Base-by-base conservation (phyloP, 192 early-diverging fungal species). In the Gamsiella multidivaricata region DNA sequence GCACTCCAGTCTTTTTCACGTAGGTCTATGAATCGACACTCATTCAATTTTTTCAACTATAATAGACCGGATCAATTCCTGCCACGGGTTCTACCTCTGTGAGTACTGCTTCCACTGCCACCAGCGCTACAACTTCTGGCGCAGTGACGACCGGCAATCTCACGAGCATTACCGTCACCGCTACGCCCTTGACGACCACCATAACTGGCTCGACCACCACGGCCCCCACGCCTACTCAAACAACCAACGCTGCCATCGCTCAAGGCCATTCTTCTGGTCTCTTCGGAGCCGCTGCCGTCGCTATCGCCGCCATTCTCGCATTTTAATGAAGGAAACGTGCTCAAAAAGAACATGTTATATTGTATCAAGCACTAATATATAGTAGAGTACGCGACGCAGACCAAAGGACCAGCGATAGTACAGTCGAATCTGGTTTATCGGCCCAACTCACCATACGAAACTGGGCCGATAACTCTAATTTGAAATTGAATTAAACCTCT, bases 41-140 rank as follows among this genome's bases (percentile, higher is more conserved):
- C n/a, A n/a, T n/a, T n/a, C n/a, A n/a, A n/a, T n/a, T n/a, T n/a
- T n/a, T n/a, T n/a, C n/a, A n/a, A n/a, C n/a, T n/a, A n/a, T n/a
- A n/a, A n/a, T n/a, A n/a, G n/a, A n/a, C 37, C 37, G 37, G 12
- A 39, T 39, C 39, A 41, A 41, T 10, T 7, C 33, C 26, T 54
- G 22, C 47, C 54, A 58, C 69, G 0, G 42, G 20, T 51, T 54
- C 61, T 11, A 32, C 58, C 39, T 61, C 61, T 11, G 31, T 43
- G 8, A 22, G 41, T 20, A n/a, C 34, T n/a, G 17, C 51, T 17
- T 54, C 25, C n/a, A 18, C 47, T 26, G 60, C 45, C 15, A 55
- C 58, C 18, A n/a, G n/a, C n/a, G n/a, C n/a, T n/a, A n/a, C 34
- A 17, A 43, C 55, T 17, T 18, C 52, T 42, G 11, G 33, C 22